Evolutionary conservation across 2,329 filamentous ascomycete genomes (phyloP).

Genomic region (Penicillium olsonii): DNA sequence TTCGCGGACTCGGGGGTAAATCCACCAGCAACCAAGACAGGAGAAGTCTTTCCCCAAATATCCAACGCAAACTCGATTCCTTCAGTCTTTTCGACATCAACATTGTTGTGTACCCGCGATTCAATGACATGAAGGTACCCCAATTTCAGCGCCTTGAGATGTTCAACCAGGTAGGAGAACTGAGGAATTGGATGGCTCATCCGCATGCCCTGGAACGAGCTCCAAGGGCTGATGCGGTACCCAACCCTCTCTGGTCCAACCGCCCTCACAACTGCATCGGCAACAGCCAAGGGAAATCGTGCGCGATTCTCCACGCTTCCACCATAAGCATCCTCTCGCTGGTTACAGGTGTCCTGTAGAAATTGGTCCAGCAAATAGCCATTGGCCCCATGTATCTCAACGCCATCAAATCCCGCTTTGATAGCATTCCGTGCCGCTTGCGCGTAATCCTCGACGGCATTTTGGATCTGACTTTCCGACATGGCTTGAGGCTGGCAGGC

Average conservation of each 20-base stretch:
- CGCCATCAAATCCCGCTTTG: no score
- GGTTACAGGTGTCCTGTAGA: conserved; percentile 47
- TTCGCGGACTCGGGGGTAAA: conserved; percentile 42
- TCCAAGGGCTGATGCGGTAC: conserved; percentile 45
- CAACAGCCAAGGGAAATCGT: conserved; percentile 56
- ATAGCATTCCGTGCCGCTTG: no score
- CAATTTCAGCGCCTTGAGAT: conserved; percentile 51
- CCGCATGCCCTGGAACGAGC: conserved; percentile 45
- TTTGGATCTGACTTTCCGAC: no score
- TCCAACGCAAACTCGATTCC: conserved; percentile 1
- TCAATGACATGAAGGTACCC: conserved; percentile 64
- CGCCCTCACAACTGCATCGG: conserved; percentile 39
- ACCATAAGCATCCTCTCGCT: conserved; percentile 54
- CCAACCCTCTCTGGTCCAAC: conserved; percentile 46
- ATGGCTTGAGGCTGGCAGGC: no score
- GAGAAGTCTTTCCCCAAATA: conserved; percentile 44
- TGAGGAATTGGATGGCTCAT: conserved; percentile 63
- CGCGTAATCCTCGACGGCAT: no score
- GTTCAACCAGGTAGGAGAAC: conserved; percentile 57
- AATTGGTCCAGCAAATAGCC: conserved; percentile 55
- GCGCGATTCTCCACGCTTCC: conserved; percentile 52
- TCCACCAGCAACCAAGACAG: conserved; percentile 52
- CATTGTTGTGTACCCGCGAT: conserved; percentile 40
- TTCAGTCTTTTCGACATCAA: conserved; percentile 2
- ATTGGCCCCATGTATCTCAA: conserved; percentile 45